These are phyloP conservation scores for Cercophora sp. DNA, from an alignment of 495 filamentous ascomycete species.

Conservation along the genomic window DNA sequence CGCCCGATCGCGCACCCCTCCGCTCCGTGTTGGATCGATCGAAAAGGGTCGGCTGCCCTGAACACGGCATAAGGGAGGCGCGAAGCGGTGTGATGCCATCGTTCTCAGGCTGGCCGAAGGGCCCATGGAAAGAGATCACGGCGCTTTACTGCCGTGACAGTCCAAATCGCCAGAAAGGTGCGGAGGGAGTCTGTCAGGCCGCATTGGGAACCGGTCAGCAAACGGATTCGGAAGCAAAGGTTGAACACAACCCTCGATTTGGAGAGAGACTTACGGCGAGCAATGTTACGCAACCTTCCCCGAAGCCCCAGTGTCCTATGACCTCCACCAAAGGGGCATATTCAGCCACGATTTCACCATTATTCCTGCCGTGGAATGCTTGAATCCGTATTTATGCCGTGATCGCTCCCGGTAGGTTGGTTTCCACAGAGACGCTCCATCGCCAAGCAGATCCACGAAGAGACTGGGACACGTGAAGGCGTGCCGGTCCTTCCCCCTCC, in stretches of 20 bases:
- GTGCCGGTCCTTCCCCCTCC: background rate
- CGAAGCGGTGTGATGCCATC: conserved; percentile 15
- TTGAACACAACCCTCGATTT: conserved; percentile 18
- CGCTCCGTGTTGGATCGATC: conserved; percentile 9
- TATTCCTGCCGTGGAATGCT: conserved; percentile 11
- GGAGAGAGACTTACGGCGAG: background rate
- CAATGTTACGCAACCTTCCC: conserved; percentile 23
- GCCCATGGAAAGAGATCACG: conserved; percentile 18
- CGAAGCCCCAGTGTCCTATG: conserved; percentile 4
- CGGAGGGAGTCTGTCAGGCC: conserved; percentile 15
- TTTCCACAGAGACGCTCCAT: conserved; percentile 19
- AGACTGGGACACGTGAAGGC: too few relatives aligned
- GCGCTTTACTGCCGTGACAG: conserved; percentile 20
- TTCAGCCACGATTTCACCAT: conserved; percentile 2
- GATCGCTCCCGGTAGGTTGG: conserved; percentile 28
- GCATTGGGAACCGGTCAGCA: conserved; percentile 29
- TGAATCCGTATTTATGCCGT: conserved; percentile 18
- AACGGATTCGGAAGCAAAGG: conserved; percentile 26
- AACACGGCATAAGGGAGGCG: conserved; percentile 19
- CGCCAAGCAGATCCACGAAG: background rate
- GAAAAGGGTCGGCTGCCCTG: conserved; percentile 4
- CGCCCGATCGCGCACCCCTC: conserved; percentile 9
- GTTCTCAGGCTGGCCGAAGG: conserved; percentile 12
- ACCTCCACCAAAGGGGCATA: background rate
- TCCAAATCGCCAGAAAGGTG: conserved; percentile 8